Percentiles rank a stretch among this genome's conserved stretches.
These are phyloP conservation scores for Juncus inflexus DNA, from an alignment of 176 grass and related monocot genomes.

Conservation along the genomic window DNA sequence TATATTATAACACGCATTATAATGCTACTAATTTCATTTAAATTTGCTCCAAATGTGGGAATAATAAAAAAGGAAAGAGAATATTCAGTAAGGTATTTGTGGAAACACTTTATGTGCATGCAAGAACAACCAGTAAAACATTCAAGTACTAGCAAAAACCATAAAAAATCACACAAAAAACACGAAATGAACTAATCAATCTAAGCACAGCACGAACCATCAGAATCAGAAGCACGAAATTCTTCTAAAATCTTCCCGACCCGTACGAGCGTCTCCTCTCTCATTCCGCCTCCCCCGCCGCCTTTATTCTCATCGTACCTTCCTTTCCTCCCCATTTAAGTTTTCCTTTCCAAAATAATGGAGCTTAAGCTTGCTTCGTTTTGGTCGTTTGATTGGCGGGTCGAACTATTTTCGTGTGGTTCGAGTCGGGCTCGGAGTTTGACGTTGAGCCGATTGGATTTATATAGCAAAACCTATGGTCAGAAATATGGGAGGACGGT, in stretches of 20 bases:
- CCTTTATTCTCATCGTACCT: conserved; percentile 18
- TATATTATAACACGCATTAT: neutral
- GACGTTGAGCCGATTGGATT: too few relatives aligned
- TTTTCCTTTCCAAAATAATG: neutral
- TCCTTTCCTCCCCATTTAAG: conserved; percentile 35
- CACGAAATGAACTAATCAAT: neutral
- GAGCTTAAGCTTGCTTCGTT: too few relatives aligned
- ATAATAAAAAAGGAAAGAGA: neutral
- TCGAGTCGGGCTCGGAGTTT: too few relatives aligned
- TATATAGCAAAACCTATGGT: too few relatives aligned
- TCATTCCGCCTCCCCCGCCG: conserved; percentile 10
- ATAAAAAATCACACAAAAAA: neutral
- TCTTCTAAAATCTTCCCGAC: conserved; percentile 44
- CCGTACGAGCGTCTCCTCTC: conserved; percentile 36
- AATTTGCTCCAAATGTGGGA: too few relatives aligned
- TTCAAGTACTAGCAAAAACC: neutral
- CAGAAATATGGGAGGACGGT: neutral
- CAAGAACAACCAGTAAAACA: neutral
- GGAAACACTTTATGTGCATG: neutral
- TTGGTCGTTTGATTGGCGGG: too few relatives aligned
- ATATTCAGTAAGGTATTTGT: neutral
- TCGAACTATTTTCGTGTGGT: too few relatives aligned
- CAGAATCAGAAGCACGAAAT: conserved; percentile 46
- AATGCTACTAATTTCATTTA: too few relatives aligned
- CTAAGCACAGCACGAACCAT: conserved; percentile 36